These are phyloP conservation scores for Ordospora pajunii DNA, from an alignment of 371 early-diverging fungal genomes.

Conservation along the genomic window DNA sequence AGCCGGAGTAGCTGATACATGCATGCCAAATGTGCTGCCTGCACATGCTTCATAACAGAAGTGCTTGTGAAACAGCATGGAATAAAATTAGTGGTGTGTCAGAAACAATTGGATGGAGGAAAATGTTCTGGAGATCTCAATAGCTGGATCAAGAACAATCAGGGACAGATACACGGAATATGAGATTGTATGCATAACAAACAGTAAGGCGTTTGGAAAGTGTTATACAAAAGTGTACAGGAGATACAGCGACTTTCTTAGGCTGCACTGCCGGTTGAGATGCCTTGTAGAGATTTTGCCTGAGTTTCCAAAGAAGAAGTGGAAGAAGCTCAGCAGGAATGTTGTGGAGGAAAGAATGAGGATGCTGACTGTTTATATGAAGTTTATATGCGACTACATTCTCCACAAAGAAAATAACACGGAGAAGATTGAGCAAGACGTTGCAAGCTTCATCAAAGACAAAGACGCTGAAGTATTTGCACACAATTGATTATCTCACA, in stretches of 20 bases:
- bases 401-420: neutral
- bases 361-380: slow-evolving; percentile 16
- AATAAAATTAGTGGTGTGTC: neutral
- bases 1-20: neutral
- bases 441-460: neutral
- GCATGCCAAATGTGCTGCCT: no score
- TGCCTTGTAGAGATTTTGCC: neutral
- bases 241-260: slow-evolving; percentile 23
- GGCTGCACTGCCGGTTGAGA: neutral
- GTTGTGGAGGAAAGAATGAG: slow-evolving; percentile 14
- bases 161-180: slow-evolving; percentile 1
- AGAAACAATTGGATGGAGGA: slow-evolving; percentile 10
- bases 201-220: slow-evolving; percentile 3
- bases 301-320: slow-evolving; percentile 12
- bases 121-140: slow-evolving; percentile 3
- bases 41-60: no score
- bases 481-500: no score
- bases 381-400: slow-evolving; percentile 13
- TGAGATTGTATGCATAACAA: slow-evolving; percentile 16
- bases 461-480: neutral
- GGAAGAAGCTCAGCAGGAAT: neutral
- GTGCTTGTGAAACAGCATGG: neutral
- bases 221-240: slow-evolving; percentile 3
- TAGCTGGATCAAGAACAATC: slow-evolving; percentile 8
- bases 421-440: neutral